A percentile compares a stretch with the other conserved stretches of the same genome.
phyloP scores from a whole-genome alignment of 805 yeast species.

The Ogataea ramenticola region DNA sequence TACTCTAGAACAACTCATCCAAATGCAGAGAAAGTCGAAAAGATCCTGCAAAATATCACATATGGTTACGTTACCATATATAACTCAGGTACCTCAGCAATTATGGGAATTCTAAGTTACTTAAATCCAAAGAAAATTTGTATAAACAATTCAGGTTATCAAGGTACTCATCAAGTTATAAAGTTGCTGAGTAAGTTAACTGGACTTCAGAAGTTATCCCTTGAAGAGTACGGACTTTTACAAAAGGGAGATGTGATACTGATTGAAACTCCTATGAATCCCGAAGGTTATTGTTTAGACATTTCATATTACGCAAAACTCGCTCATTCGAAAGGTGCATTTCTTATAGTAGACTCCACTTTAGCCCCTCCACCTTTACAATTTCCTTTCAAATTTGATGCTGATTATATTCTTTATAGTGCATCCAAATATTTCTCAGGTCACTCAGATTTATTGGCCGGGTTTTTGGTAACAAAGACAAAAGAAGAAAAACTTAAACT shows the following conservation, averaged over 20 bases:
- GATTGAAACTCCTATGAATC: slow-evolving; percentile 50
- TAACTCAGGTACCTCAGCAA: slow-evolving; percentile 45
- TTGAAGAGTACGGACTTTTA: slow-evolving; percentile 27
- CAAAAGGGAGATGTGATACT: slow-evolving; percentile 38
- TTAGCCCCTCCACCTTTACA: slow-evolving; percentile 52
- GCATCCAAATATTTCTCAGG: slow-evolving; percentile 54
- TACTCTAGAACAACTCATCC: slow-evolving; percentile 40
- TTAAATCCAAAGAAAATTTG: slow-evolving; percentile 37
- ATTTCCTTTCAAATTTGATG: slow-evolving; percentile 44
- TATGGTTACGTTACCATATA: slow-evolving; percentile 40
- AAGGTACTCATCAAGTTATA: slow-evolving; percentile 45
- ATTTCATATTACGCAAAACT: slow-evolving; percentile 33
- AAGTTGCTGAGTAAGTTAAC: slow-evolving; percentile 35
- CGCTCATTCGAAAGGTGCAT: slow-evolving; percentile 38
- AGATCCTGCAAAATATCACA: slow-evolving; percentile 35
- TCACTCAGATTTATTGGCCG: slow-evolving; percentile 47
- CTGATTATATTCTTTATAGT: slow-evolving; percentile 46
- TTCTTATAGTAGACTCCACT: slow-evolving; percentile 44
- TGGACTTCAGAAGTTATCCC: slow-evolving; percentile 29
- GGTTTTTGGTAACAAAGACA: slow-evolving; percentile 37
- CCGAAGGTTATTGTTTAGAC: slow-evolving; percentile 37
- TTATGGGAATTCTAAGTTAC: slow-evolving; percentile 40
- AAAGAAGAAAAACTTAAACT: slow-evolving; percentile 26
- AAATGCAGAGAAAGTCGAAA: slow-evolving; percentile 40
- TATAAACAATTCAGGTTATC: slow-evolving; percentile 41